Percentiles rank a stretch among this genome's conserved stretches.
Conservation (phyloP, 192 early-diverging fungal species). For the Backusella luteola region DNA sequence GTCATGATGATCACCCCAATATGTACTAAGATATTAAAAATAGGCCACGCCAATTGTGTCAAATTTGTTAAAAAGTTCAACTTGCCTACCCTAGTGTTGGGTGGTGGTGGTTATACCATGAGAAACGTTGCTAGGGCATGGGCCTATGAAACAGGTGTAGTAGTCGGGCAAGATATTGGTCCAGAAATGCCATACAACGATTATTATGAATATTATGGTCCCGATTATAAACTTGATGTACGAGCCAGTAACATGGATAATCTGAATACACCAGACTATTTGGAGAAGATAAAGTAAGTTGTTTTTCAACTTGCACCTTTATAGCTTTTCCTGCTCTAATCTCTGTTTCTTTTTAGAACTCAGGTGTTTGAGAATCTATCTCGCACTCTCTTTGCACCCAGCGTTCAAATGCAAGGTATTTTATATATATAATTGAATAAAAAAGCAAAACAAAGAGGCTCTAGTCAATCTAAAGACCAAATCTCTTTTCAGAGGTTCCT, state of each 20-base stretch:
- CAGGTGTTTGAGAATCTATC: slow-evolving; percentile 72
- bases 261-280: slow-evolving; percentile 81
- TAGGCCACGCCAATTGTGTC: slow-evolving; percentile 88
- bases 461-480: neutral
- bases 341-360: slow-evolving; percentile 16
- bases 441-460: no score
- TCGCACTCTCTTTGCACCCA: slow-evolving; percentile 62
- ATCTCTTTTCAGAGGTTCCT: slow-evolving; percentile 60
- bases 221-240: slow-evolving; percentile 87
- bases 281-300: slow-evolving; percentile 78
- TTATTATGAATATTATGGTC: slow-evolving; percentile 90
- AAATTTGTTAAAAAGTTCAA: slow-evolving; percentile 90
- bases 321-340: neutral
- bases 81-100: slow-evolving; percentile 88
- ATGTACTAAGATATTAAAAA: neutral
- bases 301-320: neutral
- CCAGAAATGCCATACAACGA: slow-evolving; percentile 84
- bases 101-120: slow-evolving; percentile 97
- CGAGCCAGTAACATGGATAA: slow-evolving; percentile 88
- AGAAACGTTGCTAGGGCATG: slow-evolving; percentile 96
- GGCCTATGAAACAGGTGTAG: slow-evolving; percentile 91
- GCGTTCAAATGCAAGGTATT: slow-evolving; percentile 76
- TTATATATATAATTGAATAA: neutral
- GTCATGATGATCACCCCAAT: neutral
- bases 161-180: slow-evolving; percentile 70